Evolutionary conservation across 108 stramenopile genomes (phyloP).

Genomic region (Conticribra guillardii): DNA sequence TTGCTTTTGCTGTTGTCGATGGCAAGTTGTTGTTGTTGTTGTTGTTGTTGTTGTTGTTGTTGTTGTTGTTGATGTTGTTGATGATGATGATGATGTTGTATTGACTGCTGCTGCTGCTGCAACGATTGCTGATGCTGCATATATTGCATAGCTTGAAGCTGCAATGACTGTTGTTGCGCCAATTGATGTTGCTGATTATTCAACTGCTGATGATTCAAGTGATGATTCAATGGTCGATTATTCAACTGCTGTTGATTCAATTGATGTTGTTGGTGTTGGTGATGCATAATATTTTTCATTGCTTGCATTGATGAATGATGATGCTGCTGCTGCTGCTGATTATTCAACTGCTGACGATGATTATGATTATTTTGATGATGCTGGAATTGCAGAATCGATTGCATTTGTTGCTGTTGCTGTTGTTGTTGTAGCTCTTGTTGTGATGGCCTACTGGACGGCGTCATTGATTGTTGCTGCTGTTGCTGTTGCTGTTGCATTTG

Average conservation of each 20-base stretch:
- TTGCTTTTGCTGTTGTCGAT: not conserved
- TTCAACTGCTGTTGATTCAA: not conserved
- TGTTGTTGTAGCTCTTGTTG: not conserved
- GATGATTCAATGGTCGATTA: not conserved
- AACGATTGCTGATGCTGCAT: not conserved
- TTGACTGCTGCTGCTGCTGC: conserved; percentile 1
- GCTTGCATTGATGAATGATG: too few species aligned
- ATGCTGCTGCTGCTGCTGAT: too few species aligned
- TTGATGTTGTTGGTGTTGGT: not conserved
- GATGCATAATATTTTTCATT: too few species aligned
- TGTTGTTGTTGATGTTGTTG: not conserved
- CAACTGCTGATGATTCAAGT: not conserved
- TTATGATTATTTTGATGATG: too few species aligned
- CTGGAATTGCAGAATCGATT: too few species aligned
- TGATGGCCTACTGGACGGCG: too few species aligned
- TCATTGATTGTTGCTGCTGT: not conserved
- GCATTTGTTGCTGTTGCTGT: not conserved
- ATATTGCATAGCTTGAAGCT: not conserved
- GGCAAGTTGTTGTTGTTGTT: too few species aligned
- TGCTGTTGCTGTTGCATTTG: not conserved
- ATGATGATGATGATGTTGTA: too few species aligned
- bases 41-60: not conserved
- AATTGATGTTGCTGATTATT: not conserved
- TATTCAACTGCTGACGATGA: too few species aligned
- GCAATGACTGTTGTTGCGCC: not conserved